Conservation (phyloP, 331 rosid species). For the Quercus phellos region DNA sequence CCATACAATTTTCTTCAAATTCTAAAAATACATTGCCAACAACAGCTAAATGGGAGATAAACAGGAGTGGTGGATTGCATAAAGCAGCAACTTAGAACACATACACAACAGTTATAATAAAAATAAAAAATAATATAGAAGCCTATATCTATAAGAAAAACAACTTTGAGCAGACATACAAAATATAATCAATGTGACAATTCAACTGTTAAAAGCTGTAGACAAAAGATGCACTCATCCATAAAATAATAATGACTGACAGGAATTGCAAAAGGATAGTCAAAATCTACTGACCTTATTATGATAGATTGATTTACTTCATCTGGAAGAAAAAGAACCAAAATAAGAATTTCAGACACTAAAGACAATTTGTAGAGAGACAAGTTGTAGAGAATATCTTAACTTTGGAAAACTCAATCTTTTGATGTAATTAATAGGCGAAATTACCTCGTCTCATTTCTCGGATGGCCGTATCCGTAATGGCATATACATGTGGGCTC, state of each 20-base stretch:
- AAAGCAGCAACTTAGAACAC: not conserved
- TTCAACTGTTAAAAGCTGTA: not conserved
- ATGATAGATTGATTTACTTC: slow-evolving; percentile 97
- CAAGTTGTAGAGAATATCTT: slow-evolving; percentile 5
- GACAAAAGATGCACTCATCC: slow-evolving; percentile 4
- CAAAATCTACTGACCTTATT: slow-evolving; percentile 68
- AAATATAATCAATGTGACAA: not conserved
- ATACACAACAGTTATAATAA: not conserved
- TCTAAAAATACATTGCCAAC: not conserved
- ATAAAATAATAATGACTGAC: not conserved
- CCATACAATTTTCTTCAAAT: not conserved
- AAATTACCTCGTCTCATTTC: slow-evolving; percentile 87
- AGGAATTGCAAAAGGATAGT: not conserved
- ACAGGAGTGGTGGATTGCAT: not conserved
- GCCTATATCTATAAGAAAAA: too few relatives aligned
- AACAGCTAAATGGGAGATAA: not conserved
- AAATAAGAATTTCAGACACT: slow-evolving; percentile 23
- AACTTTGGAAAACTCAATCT: slow-evolving; percentile 19
- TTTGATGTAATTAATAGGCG: slow-evolving; percentile 7
- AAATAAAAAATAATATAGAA: too few relatives aligned
- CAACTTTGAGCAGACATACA: not conserved
- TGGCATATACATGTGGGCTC: slow-evolving; percentile 95
- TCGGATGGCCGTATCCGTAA: slow-evolving; percentile 85
- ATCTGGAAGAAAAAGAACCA: slow-evolving; percentile 48
- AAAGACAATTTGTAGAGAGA: slow-evolving; percentile 16